Percentiles rank a stretch among this genome's conserved stretches.
Conservation (phyloP, 2,329 filamentous ascomycete genomes). For the Alternaria arbusti region DNA sequence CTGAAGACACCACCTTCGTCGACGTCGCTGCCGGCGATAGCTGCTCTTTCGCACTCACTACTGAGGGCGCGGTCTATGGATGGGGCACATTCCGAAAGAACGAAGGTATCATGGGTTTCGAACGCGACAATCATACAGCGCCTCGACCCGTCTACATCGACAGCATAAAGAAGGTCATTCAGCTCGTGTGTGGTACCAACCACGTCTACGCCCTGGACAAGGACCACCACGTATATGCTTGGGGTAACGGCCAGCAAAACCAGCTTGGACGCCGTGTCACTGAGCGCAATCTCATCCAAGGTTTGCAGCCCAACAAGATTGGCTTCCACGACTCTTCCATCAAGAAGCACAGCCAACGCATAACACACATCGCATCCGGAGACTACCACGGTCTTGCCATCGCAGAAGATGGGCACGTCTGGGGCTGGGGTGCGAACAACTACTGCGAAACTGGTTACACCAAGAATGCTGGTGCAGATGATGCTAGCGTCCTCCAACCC, state of each 20-base stretch:
- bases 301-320: constrained; percentile 63
- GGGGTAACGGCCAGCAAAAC: constrained; percentile 76
- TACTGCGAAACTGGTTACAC: constrained; percentile 79
- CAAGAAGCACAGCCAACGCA: constrained; percentile 55
- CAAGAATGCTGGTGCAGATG: constrained; percentile 68
- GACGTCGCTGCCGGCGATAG: constrained; percentile 77
- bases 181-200: constrained; percentile 72
- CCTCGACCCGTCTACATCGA: constrained; percentile 62
- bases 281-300: constrained; percentile 63
- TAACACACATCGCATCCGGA: constrained; percentile 70
- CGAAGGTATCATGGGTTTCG: constrained; percentile 71
- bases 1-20: constrained; percentile 67
- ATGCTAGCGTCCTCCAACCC: constrained; percentile 72
- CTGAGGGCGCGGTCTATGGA: constrained; percentile 77
- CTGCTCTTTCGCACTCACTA: constrained; percentile 76
- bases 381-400: constrained; percentile 84
- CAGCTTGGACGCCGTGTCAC: constrained; percentile 71
- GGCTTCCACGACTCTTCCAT: constrained; percentile 55
- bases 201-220: constrained; percentile 72
- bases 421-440: constrained; percentile 86
- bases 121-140: constrained; percentile 50
- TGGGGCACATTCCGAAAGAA: constrained; percentile 83
- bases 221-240: constrained; percentile 70
- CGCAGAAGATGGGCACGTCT: constrained; percentile 71
- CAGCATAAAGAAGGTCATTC: constrained; percentile 69